Base-by-base conservation (phyloP, 2,329 filamentous ascomycete genomes). In the Fusarium equiseti region DNA sequence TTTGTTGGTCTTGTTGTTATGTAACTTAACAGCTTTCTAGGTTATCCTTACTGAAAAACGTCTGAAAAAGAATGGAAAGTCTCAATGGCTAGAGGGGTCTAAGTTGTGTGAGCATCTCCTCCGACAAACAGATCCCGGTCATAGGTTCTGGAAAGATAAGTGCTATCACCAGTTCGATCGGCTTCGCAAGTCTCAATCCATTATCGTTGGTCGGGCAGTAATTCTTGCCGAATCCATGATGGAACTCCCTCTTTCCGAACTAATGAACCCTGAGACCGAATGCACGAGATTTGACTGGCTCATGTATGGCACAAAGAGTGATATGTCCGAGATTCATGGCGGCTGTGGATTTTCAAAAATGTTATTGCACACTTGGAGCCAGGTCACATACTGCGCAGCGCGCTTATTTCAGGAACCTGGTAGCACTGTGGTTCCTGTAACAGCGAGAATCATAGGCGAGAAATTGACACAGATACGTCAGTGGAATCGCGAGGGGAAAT, bases 171-270 rank as follows among this genome's bases (percentile, higher is more conserved):
- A 81, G 45, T 66, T 79, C 3, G 73, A 75, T 10, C 72, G 72
- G 2, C 73, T 80, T 5, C 79, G 79, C 27, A 71, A 77, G 24
- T 80, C 80, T 7, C 80, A 81, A 27, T 79, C 77, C n/a, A 76
- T 83, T n/a, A 81, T 82, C 29, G 79, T 81, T 15, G 79, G 80
- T 8, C 77, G 81, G 16, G 77, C 77, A 8, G 76, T 81, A 13
- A 81, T 83, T 38, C 71, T 83, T 13, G 79, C 81, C 7, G 80
- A 83, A 51, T 79, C 80, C 1, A 81, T 83, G 80, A 76, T 77
- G 70, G 65, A 61, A 7, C 75, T 83, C 3, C 71, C 77, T 18
- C 24, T 66, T 3, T 73, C 75, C 4, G n/a, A n/a, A n/a, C n/a
- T n/a, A n/a, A 77, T 81, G 24, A 72, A 80, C 26, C 72, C 75